Conservation (phyloP, 306 rosid species). For the Mucuna pruriens region DNA sequence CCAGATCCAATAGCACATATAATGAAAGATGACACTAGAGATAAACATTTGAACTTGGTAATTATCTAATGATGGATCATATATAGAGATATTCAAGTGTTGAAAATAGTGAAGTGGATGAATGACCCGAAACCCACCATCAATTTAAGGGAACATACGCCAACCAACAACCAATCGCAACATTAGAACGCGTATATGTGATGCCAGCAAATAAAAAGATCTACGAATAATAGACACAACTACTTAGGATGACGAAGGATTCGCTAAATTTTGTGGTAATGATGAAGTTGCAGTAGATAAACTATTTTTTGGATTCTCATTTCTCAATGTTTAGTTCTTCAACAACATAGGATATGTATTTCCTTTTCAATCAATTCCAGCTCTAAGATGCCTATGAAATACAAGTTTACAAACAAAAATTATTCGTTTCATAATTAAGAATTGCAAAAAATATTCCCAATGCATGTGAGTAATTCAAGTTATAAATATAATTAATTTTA, state of each 20-base stretch:
- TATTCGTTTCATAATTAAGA: too few species aligned
- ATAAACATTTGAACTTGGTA: too few species aligned
- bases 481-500: too few species aligned
- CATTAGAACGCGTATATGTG: not conserved
- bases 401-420: not conserved
- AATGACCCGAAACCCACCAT: conserved; percentile 11
- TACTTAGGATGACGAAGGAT: not conserved
- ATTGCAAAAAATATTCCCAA: too few species aligned
- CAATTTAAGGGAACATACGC: not conserved
- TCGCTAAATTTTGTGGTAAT: not conserved
- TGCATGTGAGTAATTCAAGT: too few species aligned
- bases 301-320: not conserved
- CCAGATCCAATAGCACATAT: too few species aligned
- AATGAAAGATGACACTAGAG: too few species aligned
- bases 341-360: not conserved
- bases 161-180: not conserved
- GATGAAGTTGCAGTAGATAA: not conserved
- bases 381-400: not conserved
- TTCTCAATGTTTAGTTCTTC: not conserved
- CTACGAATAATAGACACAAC: not conserved
- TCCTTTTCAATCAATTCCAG: not conserved
- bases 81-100: not conserved
- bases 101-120: not conserved
- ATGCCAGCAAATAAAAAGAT: not conserved
- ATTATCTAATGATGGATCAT: too few species aligned